Percentiles rank a stretch among this genome's conserved stretches.
phyloP scores from a whole-genome alignment of 257 asterid genomes.

The Lavandula angustifolia region DNA sequence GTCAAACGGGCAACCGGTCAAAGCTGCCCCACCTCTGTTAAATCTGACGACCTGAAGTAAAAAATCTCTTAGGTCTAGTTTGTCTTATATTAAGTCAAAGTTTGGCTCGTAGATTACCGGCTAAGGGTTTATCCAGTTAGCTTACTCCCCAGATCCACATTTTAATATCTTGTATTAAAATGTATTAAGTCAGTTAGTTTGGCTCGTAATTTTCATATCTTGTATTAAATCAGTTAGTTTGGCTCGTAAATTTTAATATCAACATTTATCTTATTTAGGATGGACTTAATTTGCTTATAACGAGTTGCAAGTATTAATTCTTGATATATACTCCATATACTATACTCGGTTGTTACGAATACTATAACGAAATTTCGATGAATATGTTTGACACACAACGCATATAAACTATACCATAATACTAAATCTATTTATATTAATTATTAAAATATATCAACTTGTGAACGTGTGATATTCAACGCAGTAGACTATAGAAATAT shows the following conservation, averaged over 20 bases:
- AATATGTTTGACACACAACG: slow-evolving; percentile 7
- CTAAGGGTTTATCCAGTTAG: slow-evolving; percentile 27
- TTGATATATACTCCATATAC: too few species aligned
- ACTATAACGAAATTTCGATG: not conserved
- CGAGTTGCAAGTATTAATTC: too few species aligned
- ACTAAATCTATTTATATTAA: not conserved
- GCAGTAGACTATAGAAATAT: slow-evolving; percentile 25
- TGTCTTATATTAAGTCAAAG: slow-evolving; percentile 44
- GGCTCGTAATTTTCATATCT: too few species aligned
- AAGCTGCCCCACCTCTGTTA: slow-evolving; percentile 42
- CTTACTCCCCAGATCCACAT: not conserved
- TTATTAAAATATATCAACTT: slow-evolving; percentile 30
- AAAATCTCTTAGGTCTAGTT: slow-evolving; percentile 8
- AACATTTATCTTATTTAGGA: too few species aligned
- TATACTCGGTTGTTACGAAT: too few species aligned
- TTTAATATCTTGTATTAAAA: too few species aligned
- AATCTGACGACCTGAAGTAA: slow-evolving; percentile 33
- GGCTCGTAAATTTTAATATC: too few species aligned
- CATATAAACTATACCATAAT: not conserved
- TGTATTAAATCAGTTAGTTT: too few species aligned
- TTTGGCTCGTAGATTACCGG: slow-evolving; percentile 27
- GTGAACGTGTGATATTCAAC: slow-evolving; percentile 42
- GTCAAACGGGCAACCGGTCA: slow-evolving; percentile 51
- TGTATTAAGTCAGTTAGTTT: too few species aligned
- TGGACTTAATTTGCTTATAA: too few species aligned